These are phyloP conservation scores for Begonia loranthoides DNA, from an alignment of 306 rosid genomes.

Conservation along the genomic window DNA sequence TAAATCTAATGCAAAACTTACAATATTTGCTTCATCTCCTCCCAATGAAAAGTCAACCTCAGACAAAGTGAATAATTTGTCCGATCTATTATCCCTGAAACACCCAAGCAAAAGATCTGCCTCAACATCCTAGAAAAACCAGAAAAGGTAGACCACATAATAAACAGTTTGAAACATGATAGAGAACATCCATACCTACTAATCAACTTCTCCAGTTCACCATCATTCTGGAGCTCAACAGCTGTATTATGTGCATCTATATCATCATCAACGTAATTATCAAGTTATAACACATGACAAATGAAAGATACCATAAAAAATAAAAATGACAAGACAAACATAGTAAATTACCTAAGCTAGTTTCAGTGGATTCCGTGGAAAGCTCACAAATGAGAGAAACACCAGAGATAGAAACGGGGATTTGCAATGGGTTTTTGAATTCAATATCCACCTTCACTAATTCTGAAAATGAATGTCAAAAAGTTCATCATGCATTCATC, in stretches of 20 bases:
- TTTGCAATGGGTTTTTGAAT: slow-evolving; percentile 81
- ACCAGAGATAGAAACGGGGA: slow-evolving; percentile 55
- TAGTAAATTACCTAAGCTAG: slow-evolving; percentile 31
- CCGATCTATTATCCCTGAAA: slow-evolving; percentile 38
- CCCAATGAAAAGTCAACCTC: slow-evolving; percentile 57
- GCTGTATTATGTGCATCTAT: slow-evolving; percentile 41
- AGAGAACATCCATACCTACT: slow-evolving; percentile 21
- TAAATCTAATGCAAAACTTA: slow-evolving; percentile 21
- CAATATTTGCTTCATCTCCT: slow-evolving; percentile 66
- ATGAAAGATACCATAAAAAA: slow-evolving; percentile 8
- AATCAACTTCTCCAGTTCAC: slow-evolving; percentile 12
- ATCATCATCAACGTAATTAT: slow-evolving; percentile 14
- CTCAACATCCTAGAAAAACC: slow-evolving; percentile 1
- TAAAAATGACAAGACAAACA: slow-evolving; percentile 3
- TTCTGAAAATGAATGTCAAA: slow-evolving; percentile 44
- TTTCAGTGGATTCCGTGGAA: slow-evolving; percentile 37
- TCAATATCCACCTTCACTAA: slow-evolving; percentile 71
- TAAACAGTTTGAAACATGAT: background rate
- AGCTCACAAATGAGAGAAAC: slow-evolving; percentile 67
- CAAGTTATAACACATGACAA: slow-evolving; percentile 9
- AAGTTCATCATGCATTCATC: background rate
- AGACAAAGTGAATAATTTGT: slow-evolving; percentile 34
- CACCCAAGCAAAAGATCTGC: slow-evolving; percentile 10
- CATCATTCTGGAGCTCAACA: slow-evolving; percentile 22
- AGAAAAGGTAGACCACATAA: slow-evolving; percentile 8